Evolutionary conservation across 2,329 filamentous ascomycete species (phyloP), one percentile per base, ranked within the genome.

Genomic region (Fusarium praegraminearum): DNA sequence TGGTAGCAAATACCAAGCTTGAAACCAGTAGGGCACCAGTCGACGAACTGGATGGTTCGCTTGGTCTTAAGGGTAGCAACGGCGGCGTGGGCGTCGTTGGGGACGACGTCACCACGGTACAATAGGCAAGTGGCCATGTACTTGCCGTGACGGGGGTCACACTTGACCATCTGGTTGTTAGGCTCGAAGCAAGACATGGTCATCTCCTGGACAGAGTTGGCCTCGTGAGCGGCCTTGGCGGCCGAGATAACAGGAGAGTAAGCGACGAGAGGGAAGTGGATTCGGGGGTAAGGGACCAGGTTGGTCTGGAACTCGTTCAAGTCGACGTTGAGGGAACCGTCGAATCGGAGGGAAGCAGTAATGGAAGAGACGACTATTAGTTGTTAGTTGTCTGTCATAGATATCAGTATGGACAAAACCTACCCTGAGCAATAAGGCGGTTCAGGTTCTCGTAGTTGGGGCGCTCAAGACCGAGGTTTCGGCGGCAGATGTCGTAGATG

Each of bases 1-100:
- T 98, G 94, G 91, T 97, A 98, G 92, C 94, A 98, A 88, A 99
- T 99, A 88, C 96, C 96, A 76, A 99, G 93, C 93, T 99, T 99
- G 92, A 99, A 99, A 76, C 96, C 96, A 83, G 96, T 99, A 67
- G 96, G 96, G 90, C 96, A 99, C 96, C 96, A 99, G 86, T 99
- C 96, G 80, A 99, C 96, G 81, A 98, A 97, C 86, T 98, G 94
- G 81, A 99, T 97, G 77, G 96, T 97, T 78, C 93, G 92, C 92
- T 98, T 98, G 83, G 96, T 97, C 93, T 98, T 99, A 80, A 98
- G 92, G 73, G 93, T 94, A 69, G 95, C 94, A 75, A 98, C 94
- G 72, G 96, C 95, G 65, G 85, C 89, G 86, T 98, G 93, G 74
- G 93, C 93, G 78, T 98, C 95, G 85, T 97, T 97, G 83, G 95